These are phyloP conservation scores for Uronychia binucleata DNA, from an alignment of 73 alveolate species.

Conservation along the genomic window DNA sequence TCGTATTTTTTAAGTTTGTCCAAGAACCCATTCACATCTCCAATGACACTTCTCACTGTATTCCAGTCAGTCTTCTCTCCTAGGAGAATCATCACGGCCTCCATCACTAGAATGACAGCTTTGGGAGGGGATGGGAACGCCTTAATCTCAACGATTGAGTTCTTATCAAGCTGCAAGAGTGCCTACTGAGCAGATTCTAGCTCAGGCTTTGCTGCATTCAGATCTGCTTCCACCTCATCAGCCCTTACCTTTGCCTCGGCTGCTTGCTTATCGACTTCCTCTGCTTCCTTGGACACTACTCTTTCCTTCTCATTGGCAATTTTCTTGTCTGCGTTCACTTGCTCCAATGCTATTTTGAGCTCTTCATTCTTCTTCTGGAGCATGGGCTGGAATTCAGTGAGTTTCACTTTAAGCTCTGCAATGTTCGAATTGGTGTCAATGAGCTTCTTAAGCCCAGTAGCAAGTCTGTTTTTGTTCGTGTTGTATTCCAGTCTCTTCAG, in stretches of 20 bases:
- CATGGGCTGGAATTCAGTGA: conserved; percentile 46
- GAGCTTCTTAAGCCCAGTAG: conserved; percentile 92
- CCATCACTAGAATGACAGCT: conserved; percentile 78
- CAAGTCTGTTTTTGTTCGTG: conserved; percentile 81
- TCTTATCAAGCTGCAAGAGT: conserved; percentile 85
- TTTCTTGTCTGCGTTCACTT: conserved; percentile 66
- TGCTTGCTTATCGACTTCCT: conserved; percentile 75
- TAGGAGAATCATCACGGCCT: conserved; percentile 76
- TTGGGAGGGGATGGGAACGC: conserved; percentile 86
- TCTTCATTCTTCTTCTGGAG: conserved; percentile 59
- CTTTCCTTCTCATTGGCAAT: conserved; percentile 76
- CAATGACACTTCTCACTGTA: conserved; percentile 64
- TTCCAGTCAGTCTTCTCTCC: conserved; percentile 91
- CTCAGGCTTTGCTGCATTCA: conserved; percentile 97
- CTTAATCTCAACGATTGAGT: conserved; percentile 87
- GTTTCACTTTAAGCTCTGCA: conserved; percentile 49
- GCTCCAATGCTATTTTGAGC: conserved; percentile 47
- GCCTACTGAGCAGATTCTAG: conserved; percentile 98
- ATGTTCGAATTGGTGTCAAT: conserved; percentile 83
- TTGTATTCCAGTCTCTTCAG: conserved; percentile 86
- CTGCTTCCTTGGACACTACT: conserved; percentile 80
- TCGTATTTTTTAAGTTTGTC: conserved; percentile 71
- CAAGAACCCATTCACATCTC: conserved; percentile 59
- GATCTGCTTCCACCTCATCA: conserved; percentile 89
- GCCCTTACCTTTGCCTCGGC: conserved; percentile 77